A percentile compares a stretch with the other conserved stretches of the same genome.
These are phyloP conservation scores for Coelastrella sp. DNA, from an alignment of 139 green algal species.

Conservation along the genomic window DNA sequence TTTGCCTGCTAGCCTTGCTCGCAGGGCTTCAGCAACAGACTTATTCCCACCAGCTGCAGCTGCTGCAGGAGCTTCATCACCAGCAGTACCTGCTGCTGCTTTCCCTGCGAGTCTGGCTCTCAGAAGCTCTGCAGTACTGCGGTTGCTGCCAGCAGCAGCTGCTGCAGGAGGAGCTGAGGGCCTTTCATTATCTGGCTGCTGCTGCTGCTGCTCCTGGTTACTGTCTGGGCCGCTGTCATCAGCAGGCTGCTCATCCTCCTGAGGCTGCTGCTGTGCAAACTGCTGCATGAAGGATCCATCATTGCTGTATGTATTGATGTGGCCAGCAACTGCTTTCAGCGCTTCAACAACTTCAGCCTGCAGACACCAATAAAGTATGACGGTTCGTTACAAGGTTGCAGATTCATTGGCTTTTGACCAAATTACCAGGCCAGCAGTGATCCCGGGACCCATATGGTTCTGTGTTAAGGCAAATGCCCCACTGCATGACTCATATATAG, in stretches of 20 bases:
- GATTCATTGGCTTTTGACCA: too few species aligned
- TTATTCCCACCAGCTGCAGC: constrained; percentile 21
- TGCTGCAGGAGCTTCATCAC: neutral
- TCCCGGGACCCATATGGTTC: too few species aligned
- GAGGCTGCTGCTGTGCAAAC: constrained; percentile 50
- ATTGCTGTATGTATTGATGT: constrained; percentile 76
- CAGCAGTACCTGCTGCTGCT: constrained; percentile 29
- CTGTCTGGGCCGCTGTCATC: neutral
- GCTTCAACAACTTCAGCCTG: constrained; percentile 33
- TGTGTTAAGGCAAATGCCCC: too few species aligned
- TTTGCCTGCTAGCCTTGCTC: constrained; percentile 13
- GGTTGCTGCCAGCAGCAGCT: neutral
- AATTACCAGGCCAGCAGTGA: too few species aligned
- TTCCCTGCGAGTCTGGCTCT: constrained; percentile 17
- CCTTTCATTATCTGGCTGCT: neutral
- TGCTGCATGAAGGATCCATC: constrained; percentile 81
- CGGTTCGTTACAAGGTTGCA: too few species aligned
- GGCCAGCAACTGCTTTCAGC: constrained; percentile 56
- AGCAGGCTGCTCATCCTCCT: neutral
- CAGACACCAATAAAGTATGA: neutral
- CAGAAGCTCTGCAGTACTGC: constrained; percentile 11
- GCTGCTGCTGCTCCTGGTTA: constrained; percentile 16
- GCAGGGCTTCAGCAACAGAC: constrained; percentile 30
- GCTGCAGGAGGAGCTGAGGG: neutral
- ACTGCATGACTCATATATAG: too few species aligned